Evolutionary conservation across 2,329 filamentous ascomycete species (phyloP).

Genomic region (Capronia epimyces): DNA sequence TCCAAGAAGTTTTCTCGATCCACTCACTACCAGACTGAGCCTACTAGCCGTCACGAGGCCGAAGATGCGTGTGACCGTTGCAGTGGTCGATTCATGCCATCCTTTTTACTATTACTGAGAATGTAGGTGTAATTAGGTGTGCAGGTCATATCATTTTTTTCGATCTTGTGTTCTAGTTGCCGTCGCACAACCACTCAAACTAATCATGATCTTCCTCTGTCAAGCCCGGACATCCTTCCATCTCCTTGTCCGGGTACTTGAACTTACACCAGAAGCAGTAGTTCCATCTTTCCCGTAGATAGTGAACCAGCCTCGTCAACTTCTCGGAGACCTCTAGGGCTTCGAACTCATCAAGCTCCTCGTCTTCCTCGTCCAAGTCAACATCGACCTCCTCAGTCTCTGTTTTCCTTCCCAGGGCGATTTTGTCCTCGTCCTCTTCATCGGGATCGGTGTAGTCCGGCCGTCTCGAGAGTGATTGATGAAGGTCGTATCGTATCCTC

Average conservation of each 20-base stretch:
- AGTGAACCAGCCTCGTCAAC: constrained; percentile 59
- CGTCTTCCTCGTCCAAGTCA: constrained; percentile 71
- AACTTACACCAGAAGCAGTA: constrained; percentile 99
- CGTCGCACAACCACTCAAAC: background rate
- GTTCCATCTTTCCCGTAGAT: constrained; percentile 63
- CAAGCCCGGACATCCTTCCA: constrained; percentile 85
- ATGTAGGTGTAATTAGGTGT: too few species aligned
- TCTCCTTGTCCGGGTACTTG: constrained; percentile 61
- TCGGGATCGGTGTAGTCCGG: constrained; percentile 64
- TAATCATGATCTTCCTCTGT: constrained; percentile 76
- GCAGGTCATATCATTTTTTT: too few species aligned
- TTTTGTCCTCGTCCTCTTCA: constrained; percentile 66
- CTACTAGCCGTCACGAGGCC: background rate
- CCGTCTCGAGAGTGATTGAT: constrained; percentile 57
- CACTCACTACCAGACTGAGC: background rate
- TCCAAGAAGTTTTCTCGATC: background rate
- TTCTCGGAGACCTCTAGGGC: constrained; percentile 61
- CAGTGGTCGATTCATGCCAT: too few species aligned
- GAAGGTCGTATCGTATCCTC: constrained; percentile 59
- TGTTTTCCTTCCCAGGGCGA: constrained; percentile 51
- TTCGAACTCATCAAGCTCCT: constrained; percentile 75
- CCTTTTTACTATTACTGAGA: too few species aligned
- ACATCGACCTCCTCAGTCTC: constrained; percentile 49
- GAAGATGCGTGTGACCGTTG: too few species aligned
- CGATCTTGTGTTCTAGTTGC: background rate